Base-by-base conservation (phyloP, 345 rosid genomes). In the Eucalyptus polyanthemos region DNA sequence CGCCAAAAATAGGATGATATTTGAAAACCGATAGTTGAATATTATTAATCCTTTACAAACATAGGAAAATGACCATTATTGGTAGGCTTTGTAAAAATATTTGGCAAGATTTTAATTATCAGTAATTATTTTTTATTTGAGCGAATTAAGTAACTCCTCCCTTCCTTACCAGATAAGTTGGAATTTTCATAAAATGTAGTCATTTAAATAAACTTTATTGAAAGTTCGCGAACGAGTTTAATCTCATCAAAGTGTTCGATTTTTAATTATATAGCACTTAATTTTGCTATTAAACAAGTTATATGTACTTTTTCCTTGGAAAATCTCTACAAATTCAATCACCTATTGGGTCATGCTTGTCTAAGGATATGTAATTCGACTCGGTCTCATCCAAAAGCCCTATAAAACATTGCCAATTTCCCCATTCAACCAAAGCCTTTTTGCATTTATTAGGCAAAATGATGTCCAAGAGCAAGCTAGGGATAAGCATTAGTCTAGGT, bases 391-490 rank as follows among this genome's bases (percentile, higher is more conserved):
- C 31, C 31, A 27, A 60, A 60, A 60, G 67, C n/a, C n/a, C 8
- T 60, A 11, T 25, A 25, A 60, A 60, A 60, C 31, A 60, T 60
- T 25, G 31, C 15, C 67, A 60, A 60, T 60, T 60, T 60, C n/a
- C 4, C 4, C 0, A 2, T 60, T 60, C 31, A 12, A 60, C 67
- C 8, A 5, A 1, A 27, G 67, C 67, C 7, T 27, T 5, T 60
- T 60, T 60, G 72, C n/a, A 62, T 15, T 62, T 62, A 29, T 16
- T 1, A 15, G 19, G 72, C 17, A 13, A 62, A 27, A 27, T 60
- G 67, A 27, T 11, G 8, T 60, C 67, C n/a, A 60, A 51, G 22
- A 51, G 56, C 4, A 51, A 0, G 22, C 22, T 51, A 51, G 9
- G 4, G 56, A 51, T 51, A 2, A 51, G 56, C 22, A 51, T 51